These are phyloP conservation scores for Pseudopithomyces chartarum DNA, from an alignment of 2,329 filamentous ascomycete genomes.

Conservation along the genomic window DNA sequence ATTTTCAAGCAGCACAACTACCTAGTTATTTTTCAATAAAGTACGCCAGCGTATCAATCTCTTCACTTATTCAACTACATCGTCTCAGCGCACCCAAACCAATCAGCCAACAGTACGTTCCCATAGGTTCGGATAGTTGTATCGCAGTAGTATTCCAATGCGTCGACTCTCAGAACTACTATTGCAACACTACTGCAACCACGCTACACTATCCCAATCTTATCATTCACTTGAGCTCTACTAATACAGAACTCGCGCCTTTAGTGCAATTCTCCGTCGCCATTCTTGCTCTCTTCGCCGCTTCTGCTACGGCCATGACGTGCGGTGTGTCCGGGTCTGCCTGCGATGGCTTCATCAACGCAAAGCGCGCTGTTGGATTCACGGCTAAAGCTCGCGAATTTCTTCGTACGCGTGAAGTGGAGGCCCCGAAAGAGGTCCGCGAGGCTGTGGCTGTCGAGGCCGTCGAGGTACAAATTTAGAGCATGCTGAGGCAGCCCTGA, in stretches of 20 bases:
- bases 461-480: not conserved
- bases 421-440: not conserved
- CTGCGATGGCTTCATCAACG: not conserved
- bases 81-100: too few species aligned
- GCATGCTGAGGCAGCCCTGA: too few species aligned
- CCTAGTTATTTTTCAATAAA: too few species aligned
- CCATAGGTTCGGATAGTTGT: too few species aligned
- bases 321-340: slow-evolving; percentile 7
- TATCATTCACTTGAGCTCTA: not conserved
- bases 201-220: not conserved
- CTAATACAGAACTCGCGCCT: not conserved
- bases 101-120: too few species aligned
- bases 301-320: not conserved
- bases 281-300: slow-evolving; percentile 6
- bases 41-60: too few species aligned
- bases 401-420: slow-evolving; percentile 1
- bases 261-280: slow-evolving; percentile 4
- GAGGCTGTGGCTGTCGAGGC: not conserved
- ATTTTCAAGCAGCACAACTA: too few species aligned
- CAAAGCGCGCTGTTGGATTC: slow-evolving; percentile 5
- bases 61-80: too few species aligned
- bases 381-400: slow-evolving; percentile 9
- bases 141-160: too few species aligned
- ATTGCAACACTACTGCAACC: not conserved
- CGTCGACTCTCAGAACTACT: too few species aligned